Conservation (phyloP, 2,329 filamentous ascomycete genomes). For the Colletotrichum gloeosporioides region DNA sequence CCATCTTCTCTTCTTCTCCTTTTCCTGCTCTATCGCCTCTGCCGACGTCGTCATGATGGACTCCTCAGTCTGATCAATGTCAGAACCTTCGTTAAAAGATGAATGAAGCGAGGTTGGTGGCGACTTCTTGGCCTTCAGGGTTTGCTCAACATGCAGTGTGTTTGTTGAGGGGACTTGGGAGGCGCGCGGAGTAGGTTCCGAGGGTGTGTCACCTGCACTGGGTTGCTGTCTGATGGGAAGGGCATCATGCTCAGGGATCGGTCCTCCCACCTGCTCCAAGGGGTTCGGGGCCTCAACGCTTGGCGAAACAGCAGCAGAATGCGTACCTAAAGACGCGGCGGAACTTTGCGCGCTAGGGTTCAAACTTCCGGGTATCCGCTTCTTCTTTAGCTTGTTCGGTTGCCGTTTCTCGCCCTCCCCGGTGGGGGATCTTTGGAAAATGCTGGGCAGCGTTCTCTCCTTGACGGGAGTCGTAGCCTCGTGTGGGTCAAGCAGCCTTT, state of each 20-base stretch:
- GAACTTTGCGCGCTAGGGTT: constrained; percentile 93
- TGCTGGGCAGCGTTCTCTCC: constrained; percentile 70
- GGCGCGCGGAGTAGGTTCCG: constrained; percentile 51
- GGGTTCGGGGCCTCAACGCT: constrained; percentile 51
- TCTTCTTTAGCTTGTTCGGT: constrained; percentile 93
- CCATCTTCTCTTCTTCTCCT: constrained; percentile 73
- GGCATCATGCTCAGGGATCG: constrained; percentile 21
- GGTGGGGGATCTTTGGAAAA: constrained; percentile 74
- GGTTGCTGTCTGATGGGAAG: neutral
- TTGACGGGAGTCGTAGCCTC: constrained; percentile 62
- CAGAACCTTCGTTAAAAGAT: constrained; percentile 80
- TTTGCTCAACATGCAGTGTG: constrained; percentile 47
- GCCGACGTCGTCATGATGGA: constrained; percentile 31
- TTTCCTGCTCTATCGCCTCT: constrained; percentile 55
- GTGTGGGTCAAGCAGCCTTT: constrained; percentile 48
- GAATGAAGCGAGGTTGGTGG: constrained; percentile 81
- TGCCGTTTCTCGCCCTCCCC: constrained; percentile 68
- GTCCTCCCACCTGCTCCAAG: constrained; percentile 39
- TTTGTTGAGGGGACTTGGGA: constrained; percentile 50
- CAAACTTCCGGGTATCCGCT: constrained; percentile 74
- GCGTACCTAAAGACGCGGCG: constrained; percentile 69
- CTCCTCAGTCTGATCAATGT: constrained; percentile 77
- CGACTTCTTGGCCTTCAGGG: constrained; percentile 72
- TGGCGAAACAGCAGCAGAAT: constrained; percentile 52
- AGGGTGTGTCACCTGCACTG: constrained; percentile 29